These are phyloP conservation scores for Cyclaneusma minus DNA, from an alignment of 2,329 filamentous ascomycete genomes.

Conservation along the genomic window DNA sequence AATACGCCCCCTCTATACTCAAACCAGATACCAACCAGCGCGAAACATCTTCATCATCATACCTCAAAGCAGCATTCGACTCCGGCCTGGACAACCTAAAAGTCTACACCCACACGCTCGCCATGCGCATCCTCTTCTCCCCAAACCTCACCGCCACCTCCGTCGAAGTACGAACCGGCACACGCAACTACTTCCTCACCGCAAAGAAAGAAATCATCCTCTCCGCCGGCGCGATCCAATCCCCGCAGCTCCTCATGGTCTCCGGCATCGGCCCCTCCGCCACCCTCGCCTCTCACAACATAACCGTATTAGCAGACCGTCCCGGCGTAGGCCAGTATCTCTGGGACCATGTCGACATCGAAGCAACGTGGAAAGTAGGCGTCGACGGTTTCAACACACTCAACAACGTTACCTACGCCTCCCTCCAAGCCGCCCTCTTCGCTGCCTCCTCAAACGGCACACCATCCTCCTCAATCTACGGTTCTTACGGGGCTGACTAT, in stretches of 20 bases:
- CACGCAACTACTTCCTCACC: slow-evolving; percentile 5
- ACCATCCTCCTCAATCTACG: not conserved
- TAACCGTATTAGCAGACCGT: slow-evolving; percentile 27
- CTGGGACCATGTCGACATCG: slow-evolving; percentile 20
- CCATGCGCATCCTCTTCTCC: slow-evolving; percentile 29
- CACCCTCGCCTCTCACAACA: slow-evolving; percentile 27
- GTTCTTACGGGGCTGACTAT: too few relatives aligned
- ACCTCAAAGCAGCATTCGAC: slow-evolving; percentile 14
- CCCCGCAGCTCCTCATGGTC: slow-evolving; percentile 34
- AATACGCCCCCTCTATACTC: slow-evolving; percentile 19
- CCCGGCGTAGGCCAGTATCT: slow-evolving; percentile 35
- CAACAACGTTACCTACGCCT: slow-evolving; percentile 14
- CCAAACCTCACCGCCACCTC: slow-evolving; percentile 23
- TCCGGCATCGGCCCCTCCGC: slow-evolving; percentile 30
- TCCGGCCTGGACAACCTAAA: slow-evolving; percentile 19
- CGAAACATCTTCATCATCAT: slow-evolving; percentile 22
- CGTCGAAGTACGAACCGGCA: slow-evolving; percentile 18
- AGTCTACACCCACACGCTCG: slow-evolving; percentile 25
- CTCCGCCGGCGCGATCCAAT: slow-evolving; percentile 32
- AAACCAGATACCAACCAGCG: slow-evolving; percentile 14
- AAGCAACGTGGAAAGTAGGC: slow-evolving; percentile 3
- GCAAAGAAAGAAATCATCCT: slow-evolving; percentile 27
- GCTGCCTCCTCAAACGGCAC: slow-evolving; percentile 9
- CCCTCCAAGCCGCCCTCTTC: slow-evolving; percentile 19
- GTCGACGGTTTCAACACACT: too few relatives aligned